Percentiles rank a stretch among this genome's conserved stretches.
These are phyloP conservation scores for Metschnikowia continentalis DNA, from an alignment of 805 yeast genomes.

Conservation along the genomic window DNA sequence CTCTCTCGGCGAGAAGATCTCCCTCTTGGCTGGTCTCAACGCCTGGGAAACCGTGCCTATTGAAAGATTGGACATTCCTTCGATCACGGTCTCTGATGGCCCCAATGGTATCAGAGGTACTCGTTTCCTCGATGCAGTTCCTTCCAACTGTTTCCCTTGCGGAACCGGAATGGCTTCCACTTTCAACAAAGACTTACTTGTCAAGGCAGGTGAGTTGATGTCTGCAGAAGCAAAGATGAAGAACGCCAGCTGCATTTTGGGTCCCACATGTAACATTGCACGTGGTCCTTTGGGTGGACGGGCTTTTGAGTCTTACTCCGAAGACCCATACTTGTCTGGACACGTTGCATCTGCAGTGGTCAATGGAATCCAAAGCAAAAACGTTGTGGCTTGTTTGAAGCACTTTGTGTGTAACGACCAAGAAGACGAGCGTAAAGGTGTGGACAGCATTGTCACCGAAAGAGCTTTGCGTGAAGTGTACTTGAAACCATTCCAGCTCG, in stretches of 20 bases:
- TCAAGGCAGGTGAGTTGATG: slow-evolving; percentile 49
- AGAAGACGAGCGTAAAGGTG: slow-evolving; percentile 50
- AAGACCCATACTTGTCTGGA: slow-evolving; percentile 52
- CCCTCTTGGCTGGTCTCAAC: slow-evolving; percentile 32
- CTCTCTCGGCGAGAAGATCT: slow-evolving; percentile 33
- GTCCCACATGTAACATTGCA: slow-evolving; percentile 47
- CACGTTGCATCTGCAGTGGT: slow-evolving; percentile 47
- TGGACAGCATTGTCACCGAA: slow-evolving; percentile 49
- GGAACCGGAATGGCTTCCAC: slow-evolving; percentile 60
- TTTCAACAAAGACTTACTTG: slow-evolving; percentile 47
- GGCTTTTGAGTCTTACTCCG: slow-evolving; percentile 58
- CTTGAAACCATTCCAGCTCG: slow-evolving; percentile 59
- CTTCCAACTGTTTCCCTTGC: slow-evolving; percentile 57
- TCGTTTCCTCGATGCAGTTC: slow-evolving; percentile 46
- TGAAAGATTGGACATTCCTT: slow-evolving; percentile 16
- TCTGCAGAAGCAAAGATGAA: slow-evolving; percentile 52
- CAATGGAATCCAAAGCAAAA: slow-evolving; percentile 50
- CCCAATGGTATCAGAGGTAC: slow-evolving; percentile 66
- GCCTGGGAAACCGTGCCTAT: slow-evolving; percentile 14
- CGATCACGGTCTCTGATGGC: slow-evolving; percentile 41
- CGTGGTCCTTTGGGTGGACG: slow-evolving; percentile 60
- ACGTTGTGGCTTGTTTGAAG: slow-evolving; percentile 54
- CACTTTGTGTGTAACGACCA: slow-evolving; percentile 63
- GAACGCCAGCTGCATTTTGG: slow-evolving; percentile 45
- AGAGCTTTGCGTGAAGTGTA: slow-evolving; percentile 65